A percentile compares a stretch with the other conserved stretches of the same genome.
These are phyloP conservation scores for Niveomyces coronatus DNA, from an alignment of 2,329 filamentous ascomycete genomes.

Conservation along the genomic window DNA sequence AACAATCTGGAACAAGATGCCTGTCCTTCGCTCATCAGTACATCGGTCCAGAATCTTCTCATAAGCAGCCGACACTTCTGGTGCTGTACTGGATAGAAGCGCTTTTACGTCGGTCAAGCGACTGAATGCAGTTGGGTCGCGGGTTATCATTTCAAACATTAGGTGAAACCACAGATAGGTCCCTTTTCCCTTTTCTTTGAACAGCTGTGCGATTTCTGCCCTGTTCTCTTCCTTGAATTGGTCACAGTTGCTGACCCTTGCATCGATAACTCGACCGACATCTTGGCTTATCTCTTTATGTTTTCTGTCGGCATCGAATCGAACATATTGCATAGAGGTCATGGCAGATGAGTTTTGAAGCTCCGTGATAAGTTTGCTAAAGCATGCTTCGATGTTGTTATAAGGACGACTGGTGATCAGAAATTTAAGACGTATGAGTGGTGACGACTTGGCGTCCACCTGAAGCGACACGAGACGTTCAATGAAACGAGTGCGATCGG, in stretches of 20 bases:
- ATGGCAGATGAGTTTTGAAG: no score
- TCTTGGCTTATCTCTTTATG: constrained; percentile 18
- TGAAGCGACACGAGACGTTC: background rate
- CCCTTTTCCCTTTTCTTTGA: background rate
- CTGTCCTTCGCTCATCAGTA: background rate
- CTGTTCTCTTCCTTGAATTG: constrained; percentile 11
- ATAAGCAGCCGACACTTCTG: background rate
- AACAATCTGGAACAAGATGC: background rate
- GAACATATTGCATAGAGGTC: constrained; percentile 12
- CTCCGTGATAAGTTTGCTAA: no score
- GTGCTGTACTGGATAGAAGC: background rate
- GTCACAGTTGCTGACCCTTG: constrained; percentile 12
- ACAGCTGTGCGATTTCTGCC: background rate
- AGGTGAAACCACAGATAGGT: background rate
- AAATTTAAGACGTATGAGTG: constrained; percentile 19
- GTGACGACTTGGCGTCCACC: background rate
- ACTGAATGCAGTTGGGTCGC: background rate
- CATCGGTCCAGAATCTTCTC: background rate
- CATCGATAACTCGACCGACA: constrained; percentile 22
- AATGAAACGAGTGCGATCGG: background rate
- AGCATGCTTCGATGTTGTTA: constrained; percentile 13
- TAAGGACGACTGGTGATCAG: constrained; percentile 24
- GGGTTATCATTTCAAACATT: background rate
- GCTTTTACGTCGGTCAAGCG: background rate
- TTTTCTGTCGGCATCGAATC: constrained; percentile 19